phyloP scores from a whole-genome alignment of 2,329 filamentous ascomycete species.

The Claviceps capensis region DNA sequence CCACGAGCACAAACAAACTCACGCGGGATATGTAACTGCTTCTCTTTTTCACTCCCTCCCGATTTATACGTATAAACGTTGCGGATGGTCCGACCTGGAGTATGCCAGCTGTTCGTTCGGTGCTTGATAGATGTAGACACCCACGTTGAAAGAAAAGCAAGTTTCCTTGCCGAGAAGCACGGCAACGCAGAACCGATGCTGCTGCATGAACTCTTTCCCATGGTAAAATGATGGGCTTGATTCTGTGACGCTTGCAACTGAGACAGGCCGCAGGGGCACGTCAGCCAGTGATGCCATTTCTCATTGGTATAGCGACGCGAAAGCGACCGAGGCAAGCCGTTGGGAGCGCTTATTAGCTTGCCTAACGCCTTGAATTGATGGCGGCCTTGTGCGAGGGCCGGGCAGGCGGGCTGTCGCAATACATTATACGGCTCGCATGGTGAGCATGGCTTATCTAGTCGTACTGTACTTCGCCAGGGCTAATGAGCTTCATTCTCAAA shows the following conservation, averaged over 20 bases:
- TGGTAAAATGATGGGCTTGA: background rate
- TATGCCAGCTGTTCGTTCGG: no score
- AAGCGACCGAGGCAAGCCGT: background rate
- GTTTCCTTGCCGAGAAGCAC: background rate
- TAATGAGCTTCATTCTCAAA: no score
- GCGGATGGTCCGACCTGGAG: no score
- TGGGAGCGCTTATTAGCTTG: background rate
- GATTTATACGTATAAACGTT: no score
- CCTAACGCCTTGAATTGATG: background rate
- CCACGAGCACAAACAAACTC: no score
- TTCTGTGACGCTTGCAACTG: constrained; percentile 1
- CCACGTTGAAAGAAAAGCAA: background rate
- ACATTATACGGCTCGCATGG: no score
- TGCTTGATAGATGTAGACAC: no score
- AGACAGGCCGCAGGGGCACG: background rate
- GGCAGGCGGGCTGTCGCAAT: no score
- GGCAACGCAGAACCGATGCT: background rate
- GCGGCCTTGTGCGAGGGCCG: background rate
- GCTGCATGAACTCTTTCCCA: background rate
- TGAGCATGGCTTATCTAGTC: no score
- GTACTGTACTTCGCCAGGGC: no score
- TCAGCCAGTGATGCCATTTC: background rate
- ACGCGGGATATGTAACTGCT: no score
- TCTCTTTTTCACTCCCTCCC: no score
- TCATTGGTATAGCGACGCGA: background rate